These are phyloP conservation scores for Hevea brasiliensis DNA, from an alignment of 345 rosid genomes.

Conservation along the genomic window DNA sequence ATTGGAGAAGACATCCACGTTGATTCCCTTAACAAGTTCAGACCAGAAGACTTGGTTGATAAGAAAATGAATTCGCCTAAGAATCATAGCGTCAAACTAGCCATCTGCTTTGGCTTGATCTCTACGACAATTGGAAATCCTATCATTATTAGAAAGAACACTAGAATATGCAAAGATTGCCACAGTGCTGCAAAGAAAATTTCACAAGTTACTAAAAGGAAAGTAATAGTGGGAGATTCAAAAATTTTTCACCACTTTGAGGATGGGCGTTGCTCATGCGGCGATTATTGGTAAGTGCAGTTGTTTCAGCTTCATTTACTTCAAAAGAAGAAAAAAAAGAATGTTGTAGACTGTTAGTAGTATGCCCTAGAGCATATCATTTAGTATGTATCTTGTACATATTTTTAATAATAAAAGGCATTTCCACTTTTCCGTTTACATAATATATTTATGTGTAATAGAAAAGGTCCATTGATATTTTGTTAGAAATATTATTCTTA, in stretches of 20 bases:
- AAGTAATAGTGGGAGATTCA: slow-evolving; percentile 54
- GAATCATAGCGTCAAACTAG: slow-evolving; percentile 60
- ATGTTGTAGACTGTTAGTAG: too few species aligned
- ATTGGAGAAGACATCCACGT: slow-evolving; percentile 39
- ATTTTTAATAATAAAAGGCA: too few species aligned
- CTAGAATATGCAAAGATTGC: slow-evolving; percentile 68
- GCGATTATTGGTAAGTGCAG: slow-evolving; percentile 48
- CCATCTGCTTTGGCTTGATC: slow-evolving; percentile 58
- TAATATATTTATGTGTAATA: too few species aligned
- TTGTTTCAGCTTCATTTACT: neutral
- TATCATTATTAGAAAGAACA: slow-evolving; percentile 55
- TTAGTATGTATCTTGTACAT: too few species aligned
- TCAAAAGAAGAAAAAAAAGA: neutral
- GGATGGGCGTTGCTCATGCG: slow-evolving; percentile 52
- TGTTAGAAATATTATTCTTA: too few species aligned
- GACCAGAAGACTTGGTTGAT: slow-evolving; percentile 32
- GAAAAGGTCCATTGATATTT: too few species aligned
- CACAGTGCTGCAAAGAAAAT: slow-evolving; percentile 54
- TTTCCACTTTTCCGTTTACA: too few species aligned
- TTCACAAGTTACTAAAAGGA: slow-evolving; percentile 48
- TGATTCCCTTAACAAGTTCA: slow-evolving; percentile 37
- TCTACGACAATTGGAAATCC: slow-evolving; percentile 49
- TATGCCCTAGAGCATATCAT: too few species aligned
- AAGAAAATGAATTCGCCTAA: slow-evolving; percentile 38
- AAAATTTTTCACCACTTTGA: slow-evolving; percentile 65